Conservation (phyloP, 106 monocot species). For the Acanthochlamys bracteata region DNA sequence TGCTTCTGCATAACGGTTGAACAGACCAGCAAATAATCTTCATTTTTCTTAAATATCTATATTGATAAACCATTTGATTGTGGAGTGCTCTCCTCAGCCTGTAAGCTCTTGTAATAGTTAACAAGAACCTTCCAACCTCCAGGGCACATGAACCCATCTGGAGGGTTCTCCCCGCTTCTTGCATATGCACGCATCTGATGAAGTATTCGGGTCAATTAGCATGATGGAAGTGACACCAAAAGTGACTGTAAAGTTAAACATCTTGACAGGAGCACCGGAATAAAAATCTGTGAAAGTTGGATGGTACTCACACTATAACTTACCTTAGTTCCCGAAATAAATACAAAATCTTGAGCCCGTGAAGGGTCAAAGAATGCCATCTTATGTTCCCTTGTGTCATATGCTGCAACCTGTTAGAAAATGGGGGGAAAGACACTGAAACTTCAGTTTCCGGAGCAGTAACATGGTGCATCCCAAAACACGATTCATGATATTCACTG, state of each 20-base stretch:
- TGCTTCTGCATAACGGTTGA: too few species aligned
- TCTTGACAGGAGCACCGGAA: not conserved
- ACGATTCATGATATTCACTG: not conserved
- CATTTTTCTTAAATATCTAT: not conserved
- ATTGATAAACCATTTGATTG: constrained; percentile 21
- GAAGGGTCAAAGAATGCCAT: constrained; percentile 99
- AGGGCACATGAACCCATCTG: constrained; percentile 96
- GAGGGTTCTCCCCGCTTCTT: constrained; percentile 76
- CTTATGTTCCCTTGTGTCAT: constrained; percentile 64
- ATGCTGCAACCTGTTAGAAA: constrained; percentile 71
- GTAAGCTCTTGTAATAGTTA: constrained; percentile 76
- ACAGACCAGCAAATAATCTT: too few species aligned
- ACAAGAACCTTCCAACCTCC: constrained; percentile 90
- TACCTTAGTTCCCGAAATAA: constrained; percentile 99
- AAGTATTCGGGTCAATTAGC: not conserved
- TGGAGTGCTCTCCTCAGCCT: constrained; percentile 51
- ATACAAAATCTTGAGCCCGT: constrained; percentile 85
- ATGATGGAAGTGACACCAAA: not conserved
- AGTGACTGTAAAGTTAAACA: not conserved
- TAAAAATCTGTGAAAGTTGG: not conserved
- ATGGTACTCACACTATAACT: not conserved
- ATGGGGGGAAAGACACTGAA: not conserved
- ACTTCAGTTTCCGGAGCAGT: not conserved
- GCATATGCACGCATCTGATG: constrained; percentile 83
- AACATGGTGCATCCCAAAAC: not conserved